phyloP scores from a whole-genome alignment of 441 rosid genomes.

The Gossypium aridum region DNA sequence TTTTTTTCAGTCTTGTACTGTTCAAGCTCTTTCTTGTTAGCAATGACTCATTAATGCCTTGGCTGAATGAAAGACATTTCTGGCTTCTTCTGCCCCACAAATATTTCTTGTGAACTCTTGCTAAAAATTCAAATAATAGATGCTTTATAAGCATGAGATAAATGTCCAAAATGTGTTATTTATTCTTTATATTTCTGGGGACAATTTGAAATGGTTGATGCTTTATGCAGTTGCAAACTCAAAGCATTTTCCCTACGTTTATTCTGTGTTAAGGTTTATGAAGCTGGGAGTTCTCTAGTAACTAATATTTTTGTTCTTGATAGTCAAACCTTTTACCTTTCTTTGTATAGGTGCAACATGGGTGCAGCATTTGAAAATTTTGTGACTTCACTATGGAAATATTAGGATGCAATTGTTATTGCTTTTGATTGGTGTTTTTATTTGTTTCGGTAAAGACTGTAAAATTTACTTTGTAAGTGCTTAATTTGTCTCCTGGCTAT shows the following conservation, averaged over 20 bases:
- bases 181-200: not conserved
- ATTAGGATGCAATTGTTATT: not conserved
- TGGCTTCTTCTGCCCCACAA: not conserved
- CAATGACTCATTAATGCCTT: slow-evolving; percentile 12
- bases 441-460: not conserved
- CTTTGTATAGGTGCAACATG: not conserved
- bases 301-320: slow-evolving; percentile 3
- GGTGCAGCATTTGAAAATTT: not conserved
- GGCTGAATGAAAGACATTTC: slow-evolving; percentile 10
- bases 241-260: not conserved
- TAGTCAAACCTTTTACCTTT: not conserved
- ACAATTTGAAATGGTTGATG: not conserved
- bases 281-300: not conserved
- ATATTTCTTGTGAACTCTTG: not conserved
- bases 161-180: not conserved
- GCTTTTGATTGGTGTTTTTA: slow-evolving; percentile 5
- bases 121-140: not conserved
- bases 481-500: not conserved
- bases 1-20: slow-evolving; percentile 1
- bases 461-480: slow-evolving; percentile 2
- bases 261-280: not conserved
- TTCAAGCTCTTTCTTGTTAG: not conserved
- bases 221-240: not conserved
- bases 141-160: not conserved
- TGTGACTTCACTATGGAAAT: not conserved